These are phyloP conservation scores for Tetracentron sinense DNA, from an alignment of 164 flowering plant genomes.

Conservation along the genomic window DNA sequence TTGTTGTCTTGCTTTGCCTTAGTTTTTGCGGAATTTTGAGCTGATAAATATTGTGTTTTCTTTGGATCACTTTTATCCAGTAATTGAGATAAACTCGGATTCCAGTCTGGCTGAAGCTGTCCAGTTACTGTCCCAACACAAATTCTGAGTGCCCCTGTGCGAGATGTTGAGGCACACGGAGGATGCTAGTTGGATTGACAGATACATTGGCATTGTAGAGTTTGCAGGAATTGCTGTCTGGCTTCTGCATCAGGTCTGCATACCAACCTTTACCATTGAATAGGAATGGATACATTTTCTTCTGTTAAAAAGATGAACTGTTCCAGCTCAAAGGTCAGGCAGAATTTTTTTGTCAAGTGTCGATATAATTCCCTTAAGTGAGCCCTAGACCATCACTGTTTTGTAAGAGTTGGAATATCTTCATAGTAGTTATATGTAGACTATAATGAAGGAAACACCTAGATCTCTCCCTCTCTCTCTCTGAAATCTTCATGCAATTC, in stretches of 20 bases:
- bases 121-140: conserved; percentile 59
- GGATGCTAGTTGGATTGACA: conserved; percentile 94
- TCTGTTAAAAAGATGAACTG: not conserved
- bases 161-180: conserved; percentile 76
- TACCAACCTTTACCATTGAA: not conserved
- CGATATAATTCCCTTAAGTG: no score
- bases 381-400: not conserved
- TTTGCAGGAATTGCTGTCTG: conserved; percentile 93
- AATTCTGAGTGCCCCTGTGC: conserved; percentile 90
- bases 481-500: no score
- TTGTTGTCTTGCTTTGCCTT: no score
- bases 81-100: conserved; percentile 79
- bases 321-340: not conserved
- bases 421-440: no score
- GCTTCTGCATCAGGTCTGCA: conserved; percentile 91
- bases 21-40: not conserved
- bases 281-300: not conserved
- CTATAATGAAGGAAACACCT: no score
- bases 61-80: conserved; percentile 31
- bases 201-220: conserved; percentile 90
- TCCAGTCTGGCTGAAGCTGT: conserved; percentile 86
- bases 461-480: no score
- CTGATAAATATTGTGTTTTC: not conserved
- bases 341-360: not conserved
- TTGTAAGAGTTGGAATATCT: not conserved